phyloP scores from a whole-genome alignment of 306 rosid species.

The Vigna angularis region DNA sequence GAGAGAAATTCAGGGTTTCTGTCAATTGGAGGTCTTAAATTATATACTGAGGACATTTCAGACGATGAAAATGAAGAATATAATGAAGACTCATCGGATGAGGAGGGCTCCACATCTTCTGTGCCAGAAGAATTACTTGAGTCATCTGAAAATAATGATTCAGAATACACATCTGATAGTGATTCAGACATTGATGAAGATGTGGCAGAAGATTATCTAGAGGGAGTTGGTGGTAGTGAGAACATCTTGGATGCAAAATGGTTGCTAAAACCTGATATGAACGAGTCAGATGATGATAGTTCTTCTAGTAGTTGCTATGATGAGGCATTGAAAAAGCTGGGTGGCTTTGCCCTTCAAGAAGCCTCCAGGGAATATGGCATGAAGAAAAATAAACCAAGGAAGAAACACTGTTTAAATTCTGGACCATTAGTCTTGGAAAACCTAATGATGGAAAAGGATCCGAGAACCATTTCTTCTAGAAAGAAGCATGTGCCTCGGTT shows the following conservation, averaged over 20 bases:
- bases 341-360: conserved; percentile 83
- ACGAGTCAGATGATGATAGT: conserved; percentile 60
- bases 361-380: conserved; percentile 76
- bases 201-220: conserved; percentile 85
- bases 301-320: conserved; percentile 65
- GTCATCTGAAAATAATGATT: conserved; percentile 65
- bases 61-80: conserved; percentile 64
- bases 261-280: conserved; percentile 67
- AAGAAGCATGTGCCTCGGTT: conserved; percentile 65
- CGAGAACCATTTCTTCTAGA: conserved; percentile 56
- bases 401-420: conserved; percentile 51
- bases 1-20: conserved; percentile 80
- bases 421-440: conserved; percentile 60
- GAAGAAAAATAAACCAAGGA: conserved; percentile 58
- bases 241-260: conserved; percentile 73
- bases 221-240: conserved; percentile 88
- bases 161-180: conserved; percentile 69
- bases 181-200: conserved; percentile 87
- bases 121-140: conserved; percentile 55
- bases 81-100: conserved; percentile 49
- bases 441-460: conserved; percentile 64
- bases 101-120: conserved; percentile 54
- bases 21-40: conserved; percentile 82
- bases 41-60: conserved; percentile 84
- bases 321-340: conserved; percentile 73